Conservation (phyloP, 768 basidiomycete species). For the Suillus luteus region DNA sequence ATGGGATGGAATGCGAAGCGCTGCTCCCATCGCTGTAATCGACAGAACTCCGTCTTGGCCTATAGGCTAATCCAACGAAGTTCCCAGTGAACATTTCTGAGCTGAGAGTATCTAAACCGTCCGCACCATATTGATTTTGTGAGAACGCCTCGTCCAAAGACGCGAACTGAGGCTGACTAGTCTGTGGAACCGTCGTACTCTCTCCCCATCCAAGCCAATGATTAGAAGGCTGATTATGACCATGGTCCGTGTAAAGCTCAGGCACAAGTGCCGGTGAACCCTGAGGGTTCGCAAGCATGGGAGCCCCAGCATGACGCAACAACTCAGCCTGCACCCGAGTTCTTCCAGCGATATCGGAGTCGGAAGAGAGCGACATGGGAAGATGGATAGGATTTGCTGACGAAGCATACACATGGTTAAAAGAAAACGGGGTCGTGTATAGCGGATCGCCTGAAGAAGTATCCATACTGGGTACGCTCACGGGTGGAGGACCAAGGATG, state of each 20-base stretch:
- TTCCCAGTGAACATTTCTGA: slow-evolving; percentile 18
- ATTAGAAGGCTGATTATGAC: slow-evolving; percentile 17
- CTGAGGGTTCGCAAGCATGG: slow-evolving; percentile 15
- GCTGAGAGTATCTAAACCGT: slow-evolving; percentile 13
- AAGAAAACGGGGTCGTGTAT: slow-evolving; percentile 35
- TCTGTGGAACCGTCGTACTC: not conserved
- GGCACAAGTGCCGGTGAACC: slow-evolving; percentile 15
- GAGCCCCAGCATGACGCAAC: slow-evolving; percentile 36
- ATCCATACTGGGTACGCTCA: slow-evolving; percentile 34
- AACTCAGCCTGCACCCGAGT: slow-evolving; percentile 51
- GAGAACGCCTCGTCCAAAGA: slow-evolving; percentile 33
- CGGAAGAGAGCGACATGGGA: slow-evolving; percentile 23
- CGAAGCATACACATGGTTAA: slow-evolving; percentile 25
- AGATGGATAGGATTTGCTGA: slow-evolving; percentile 24
- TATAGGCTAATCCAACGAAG: slow-evolving; percentile 31
- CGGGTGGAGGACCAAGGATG: slow-evolving; percentile 41
- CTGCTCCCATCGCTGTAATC: slow-evolving; percentile 49
- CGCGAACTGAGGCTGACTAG: slow-evolving; percentile 17
- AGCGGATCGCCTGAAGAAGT: slow-evolving; percentile 30
- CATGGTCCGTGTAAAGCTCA: slow-evolving; percentile 20
- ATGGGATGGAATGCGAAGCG: slow-evolving; percentile 47
- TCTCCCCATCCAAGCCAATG: slow-evolving; percentile 34
- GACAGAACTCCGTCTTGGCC: slow-evolving; percentile 36
- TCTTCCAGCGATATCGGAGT: slow-evolving; percentile 47
- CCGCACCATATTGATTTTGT: slow-evolving; percentile 28